Evolutionary conservation across 345 rosid genomes (phyloP).

Genomic region (Angophora floribunda): DNA sequence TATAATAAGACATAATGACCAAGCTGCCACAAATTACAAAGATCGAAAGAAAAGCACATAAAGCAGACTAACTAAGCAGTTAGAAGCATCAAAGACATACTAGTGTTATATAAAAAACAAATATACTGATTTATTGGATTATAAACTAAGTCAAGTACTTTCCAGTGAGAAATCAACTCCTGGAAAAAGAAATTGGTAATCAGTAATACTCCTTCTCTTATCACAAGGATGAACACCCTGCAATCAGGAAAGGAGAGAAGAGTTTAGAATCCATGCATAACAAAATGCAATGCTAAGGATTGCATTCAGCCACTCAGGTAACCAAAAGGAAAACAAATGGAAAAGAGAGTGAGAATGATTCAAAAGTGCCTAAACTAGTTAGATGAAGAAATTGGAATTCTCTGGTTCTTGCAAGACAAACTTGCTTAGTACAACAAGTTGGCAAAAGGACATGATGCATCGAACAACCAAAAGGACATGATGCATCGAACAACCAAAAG

Average conservation of each 20-base stretch:
- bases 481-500: neutral
- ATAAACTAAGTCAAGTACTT: constrained; percentile 23
- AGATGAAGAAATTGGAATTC: neutral
- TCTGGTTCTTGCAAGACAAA: neutral
- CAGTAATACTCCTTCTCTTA: constrained; percentile 60
- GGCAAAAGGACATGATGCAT: neutral
- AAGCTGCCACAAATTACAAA: neutral
- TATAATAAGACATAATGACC: neutral
- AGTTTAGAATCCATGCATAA: neutral
- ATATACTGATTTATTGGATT: neutral
- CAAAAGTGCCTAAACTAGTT: neutral
- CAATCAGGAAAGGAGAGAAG: neutral
- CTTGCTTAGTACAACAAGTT: neutral
- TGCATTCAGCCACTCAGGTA: neutral
- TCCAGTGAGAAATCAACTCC: constrained; percentile 91
- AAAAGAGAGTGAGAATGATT: neutral
- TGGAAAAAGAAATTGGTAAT: constrained; percentile 82
- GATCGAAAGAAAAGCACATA: neutral
- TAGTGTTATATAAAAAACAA: neutral
- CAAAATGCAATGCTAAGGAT: neutral
- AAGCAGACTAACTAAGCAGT: neutral
- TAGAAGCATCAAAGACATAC: neutral
- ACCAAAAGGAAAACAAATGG: neutral
- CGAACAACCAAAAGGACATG: neutral
- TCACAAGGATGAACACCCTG: constrained; percentile 98